Conservation (phyloP, 2,329 filamentous ascomycete genomes). For the Claviceps maximensis region DNA sequence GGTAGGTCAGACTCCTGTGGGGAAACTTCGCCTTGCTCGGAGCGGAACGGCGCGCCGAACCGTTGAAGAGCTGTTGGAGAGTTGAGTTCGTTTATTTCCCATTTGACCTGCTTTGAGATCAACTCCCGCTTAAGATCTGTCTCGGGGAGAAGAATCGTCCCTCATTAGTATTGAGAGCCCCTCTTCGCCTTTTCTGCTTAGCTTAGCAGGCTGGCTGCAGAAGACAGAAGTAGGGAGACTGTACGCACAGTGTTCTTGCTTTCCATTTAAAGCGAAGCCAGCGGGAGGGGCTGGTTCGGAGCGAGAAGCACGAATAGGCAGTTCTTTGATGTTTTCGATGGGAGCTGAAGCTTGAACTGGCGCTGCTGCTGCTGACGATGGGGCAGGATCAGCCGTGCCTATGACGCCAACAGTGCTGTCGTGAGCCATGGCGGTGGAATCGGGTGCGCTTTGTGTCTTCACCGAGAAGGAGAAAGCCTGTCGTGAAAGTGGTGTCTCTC, state of each 20-base stretch:
- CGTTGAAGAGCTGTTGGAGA: constrained; percentile 87
- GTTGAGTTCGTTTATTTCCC: constrained; percentile 85
- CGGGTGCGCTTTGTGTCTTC: neutral
- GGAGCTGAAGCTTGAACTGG: neutral
- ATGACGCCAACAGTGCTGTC: neutral
- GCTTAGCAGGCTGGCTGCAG: neutral
- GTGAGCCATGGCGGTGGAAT: constrained; percentile 2
- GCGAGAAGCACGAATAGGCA: constrained; percentile 19
- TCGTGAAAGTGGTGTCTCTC: neutral
- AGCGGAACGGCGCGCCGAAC: constrained; percentile 91
- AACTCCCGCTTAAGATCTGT: constrained; percentile 92
- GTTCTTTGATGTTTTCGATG: constrained; percentile 10
- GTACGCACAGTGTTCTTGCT: constrained; percentile 86
- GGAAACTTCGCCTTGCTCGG: constrained; percentile 81
- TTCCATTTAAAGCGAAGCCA: constrained; percentile 60
- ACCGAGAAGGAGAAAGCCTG: neutral
- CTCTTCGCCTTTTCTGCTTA: neutral
- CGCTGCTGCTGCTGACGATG: neutral
- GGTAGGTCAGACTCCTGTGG: constrained; percentile 90
- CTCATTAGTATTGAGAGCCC: constrained; percentile 10
- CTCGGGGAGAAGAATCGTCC: neutral
- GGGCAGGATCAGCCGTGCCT: neutral
- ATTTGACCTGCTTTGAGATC: constrained; percentile 75
- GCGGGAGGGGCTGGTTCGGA: constrained; percentile 21
- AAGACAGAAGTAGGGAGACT: neutral